phyloP scores from a whole-genome alignment of 768 basidiomycete genomes.

The Lepiota brunneoincarnata region DNA sequence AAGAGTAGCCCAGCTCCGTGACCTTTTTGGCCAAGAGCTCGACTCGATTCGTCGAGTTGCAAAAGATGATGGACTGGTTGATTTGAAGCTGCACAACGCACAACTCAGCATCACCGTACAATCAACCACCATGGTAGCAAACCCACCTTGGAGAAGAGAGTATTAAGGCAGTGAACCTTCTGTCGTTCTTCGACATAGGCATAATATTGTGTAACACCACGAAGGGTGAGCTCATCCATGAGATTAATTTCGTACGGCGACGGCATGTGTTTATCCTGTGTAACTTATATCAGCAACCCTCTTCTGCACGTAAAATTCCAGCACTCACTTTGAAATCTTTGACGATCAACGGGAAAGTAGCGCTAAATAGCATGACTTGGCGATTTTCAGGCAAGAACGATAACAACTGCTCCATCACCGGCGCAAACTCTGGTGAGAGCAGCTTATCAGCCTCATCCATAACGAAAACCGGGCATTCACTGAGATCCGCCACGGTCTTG shows the following conservation, averaged over 20 bases:
- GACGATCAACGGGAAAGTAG: conserved; percentile 98
- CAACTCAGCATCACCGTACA: conserved; percentile 2
- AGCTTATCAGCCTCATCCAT: conserved; percentile 99
- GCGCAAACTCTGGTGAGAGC: conserved; percentile 94
- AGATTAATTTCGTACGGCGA: conserved; percentile 97
- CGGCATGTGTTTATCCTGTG: conserved; percentile 93
- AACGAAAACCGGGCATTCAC: conserved; percentile 93
- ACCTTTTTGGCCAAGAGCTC: conserved; percentile 99
- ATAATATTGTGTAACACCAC: conserved; percentile 99
- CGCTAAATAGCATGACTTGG: conserved; percentile 99
- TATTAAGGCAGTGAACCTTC: conserved; percentile 99
- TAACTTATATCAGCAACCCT: conserved; percentile 2
- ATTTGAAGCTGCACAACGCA: conserved; percentile 81
- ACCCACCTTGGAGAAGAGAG: conserved; percentile 93
- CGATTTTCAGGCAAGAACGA: conserved; percentile 78
- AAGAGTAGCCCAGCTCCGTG: conserved; percentile 98
- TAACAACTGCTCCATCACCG: conserved; percentile 96
- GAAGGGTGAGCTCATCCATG: conserved; percentile 98
- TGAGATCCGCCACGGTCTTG: conserved; percentile 91
- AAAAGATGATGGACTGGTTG: conserved; percentile 99
- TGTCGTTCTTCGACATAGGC: conserved; percentile 99
- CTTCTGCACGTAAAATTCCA: neutral
- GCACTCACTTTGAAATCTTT: conserved; percentile 91
- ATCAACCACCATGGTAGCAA: neutral
- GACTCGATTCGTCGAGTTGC: conserved; percentile 99